phyloP scores from a whole-genome alignment of 2,329 filamentous ascomycete species.

The Colletotrichum costaricense region DNA sequence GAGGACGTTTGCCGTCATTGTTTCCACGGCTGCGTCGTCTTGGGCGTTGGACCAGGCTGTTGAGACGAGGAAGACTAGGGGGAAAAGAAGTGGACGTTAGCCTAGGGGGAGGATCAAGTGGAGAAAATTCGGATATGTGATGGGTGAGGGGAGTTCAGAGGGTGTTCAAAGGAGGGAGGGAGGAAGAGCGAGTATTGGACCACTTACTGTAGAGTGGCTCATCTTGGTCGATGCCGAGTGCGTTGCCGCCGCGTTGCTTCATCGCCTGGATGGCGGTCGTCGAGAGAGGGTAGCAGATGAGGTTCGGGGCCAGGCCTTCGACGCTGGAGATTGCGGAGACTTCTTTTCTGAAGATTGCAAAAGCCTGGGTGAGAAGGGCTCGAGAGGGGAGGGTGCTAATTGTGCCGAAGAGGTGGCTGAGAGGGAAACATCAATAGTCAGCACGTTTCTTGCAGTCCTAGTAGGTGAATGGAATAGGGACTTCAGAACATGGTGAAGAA shows the following conservation, averaged over 20 bases:
- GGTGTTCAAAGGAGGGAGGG: background rate
- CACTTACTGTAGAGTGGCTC: background rate
- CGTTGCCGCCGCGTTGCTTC: background rate
- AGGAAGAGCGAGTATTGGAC: too few species aligned
- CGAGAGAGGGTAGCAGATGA: background rate
- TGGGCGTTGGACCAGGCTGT: conserved; percentile 37
- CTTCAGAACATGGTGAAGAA: too few species aligned
- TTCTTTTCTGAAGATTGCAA: background rate
- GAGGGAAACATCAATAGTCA: background rate
- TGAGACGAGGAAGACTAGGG: conserved; percentile 36
- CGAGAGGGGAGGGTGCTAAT: background rate
- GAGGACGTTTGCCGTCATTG: conserved; percentile 33
- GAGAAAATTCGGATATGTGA: background rate
- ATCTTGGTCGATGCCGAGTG: background rate
- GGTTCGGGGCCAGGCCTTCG: background rate
- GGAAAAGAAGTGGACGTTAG: background rate
- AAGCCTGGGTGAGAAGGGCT: background rate
- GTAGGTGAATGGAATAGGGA: too few species aligned
- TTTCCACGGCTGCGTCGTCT: conserved; percentile 36
- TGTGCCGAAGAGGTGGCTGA: background rate
- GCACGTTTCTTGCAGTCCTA: background rate
- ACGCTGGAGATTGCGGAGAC: background rate
- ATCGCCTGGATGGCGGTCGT: background rate
- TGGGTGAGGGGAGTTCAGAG: too few species aligned
- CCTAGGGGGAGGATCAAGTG: too few species aligned